phyloP scores from a whole-genome alignment of 805 yeast genomes.

The Starmerella cellae region DNA sequence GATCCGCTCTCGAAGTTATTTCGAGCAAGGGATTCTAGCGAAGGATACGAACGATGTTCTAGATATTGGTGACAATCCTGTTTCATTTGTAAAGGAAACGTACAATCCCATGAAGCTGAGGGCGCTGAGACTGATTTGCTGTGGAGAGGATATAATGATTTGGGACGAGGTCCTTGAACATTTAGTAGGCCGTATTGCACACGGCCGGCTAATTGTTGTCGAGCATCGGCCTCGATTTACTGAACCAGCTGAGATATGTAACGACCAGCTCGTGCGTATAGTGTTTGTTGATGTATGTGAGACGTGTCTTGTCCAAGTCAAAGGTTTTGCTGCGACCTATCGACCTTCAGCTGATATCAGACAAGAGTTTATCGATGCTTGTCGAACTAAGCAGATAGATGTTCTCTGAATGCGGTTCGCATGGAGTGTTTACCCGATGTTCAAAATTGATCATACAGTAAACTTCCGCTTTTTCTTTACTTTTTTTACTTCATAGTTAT shows the following conservation, averaged over 20 bases:
- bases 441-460: too few species aligned
- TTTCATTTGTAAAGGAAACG: slow-evolving; percentile 16
- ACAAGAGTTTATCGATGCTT: slow-evolving; percentile 11
- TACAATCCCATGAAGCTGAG: slow-evolving; percentile 1
- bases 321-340: slow-evolving; percentile 14
- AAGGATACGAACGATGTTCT: slow-evolving; percentile 14
- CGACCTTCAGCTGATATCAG: background rate
- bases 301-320: slow-evolving; percentile 11
- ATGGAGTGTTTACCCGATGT: too few species aligned
- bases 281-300: slow-evolving; percentile 10
- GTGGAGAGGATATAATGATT: slow-evolving; percentile 3
- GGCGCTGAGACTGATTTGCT: slow-evolving; percentile 9
- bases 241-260: too few species aligned
- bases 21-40: slow-evolving; percentile 13
- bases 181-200: slow-evolving; percentile 3
- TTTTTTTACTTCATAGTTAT: too few species aligned
- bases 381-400: background rate
- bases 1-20: slow-evolving; percentile 12
- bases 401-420: background rate
- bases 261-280: background rate
- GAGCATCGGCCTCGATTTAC: too few species aligned
- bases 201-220: too few species aligned
- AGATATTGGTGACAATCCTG: slow-evolving; percentile 6
- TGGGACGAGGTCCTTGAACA: slow-evolving; percentile 16
- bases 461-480: too few species aligned